phyloP scores from a whole-genome alignment of 2,329 filamentous ascomycete genomes.

The Calonectria multiphialidica region DNA sequence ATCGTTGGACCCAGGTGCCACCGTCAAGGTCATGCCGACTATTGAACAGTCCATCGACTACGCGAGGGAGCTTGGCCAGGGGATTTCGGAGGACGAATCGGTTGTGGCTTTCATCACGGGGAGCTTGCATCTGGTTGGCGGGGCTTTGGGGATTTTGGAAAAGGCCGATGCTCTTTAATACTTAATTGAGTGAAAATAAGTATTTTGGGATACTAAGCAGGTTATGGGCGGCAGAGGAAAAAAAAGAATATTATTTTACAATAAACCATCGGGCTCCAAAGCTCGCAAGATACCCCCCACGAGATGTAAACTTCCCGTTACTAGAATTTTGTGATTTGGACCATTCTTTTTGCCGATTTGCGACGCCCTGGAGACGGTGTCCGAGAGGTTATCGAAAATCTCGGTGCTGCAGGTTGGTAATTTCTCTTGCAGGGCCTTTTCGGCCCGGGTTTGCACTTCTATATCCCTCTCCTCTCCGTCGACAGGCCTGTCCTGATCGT shows the following conservation, averaged over 20 bases:
- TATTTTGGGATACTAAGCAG: not conserved
- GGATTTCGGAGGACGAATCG: slow-evolving; percentile 46
- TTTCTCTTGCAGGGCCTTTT: slow-evolving; percentile 68
- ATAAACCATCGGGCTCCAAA: slow-evolving; percentile 63
- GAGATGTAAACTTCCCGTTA: slow-evolving; percentile 88
- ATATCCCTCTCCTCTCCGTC: slow-evolving; percentile 57
- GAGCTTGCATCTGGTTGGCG: slow-evolving; percentile 73
- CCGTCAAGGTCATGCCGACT: slow-evolving; percentile 61
- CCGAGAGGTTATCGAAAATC: slow-evolving; percentile 77
- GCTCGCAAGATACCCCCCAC: slow-evolving; percentile 84
- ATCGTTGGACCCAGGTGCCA: slow-evolving; percentile 58
- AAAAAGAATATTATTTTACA: slow-evolving; percentile 40
- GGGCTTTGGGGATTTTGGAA: slow-evolving; percentile 63
- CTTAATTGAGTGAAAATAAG: not conserved
- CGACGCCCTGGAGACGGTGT: slow-evolving; percentile 72
- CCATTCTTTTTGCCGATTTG: slow-evolving; percentile 47
- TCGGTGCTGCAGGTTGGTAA: slow-evolving; percentile 60
- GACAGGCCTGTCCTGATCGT: slow-evolving; percentile 57
- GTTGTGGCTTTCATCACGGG: slow-evolving; percentile 69
- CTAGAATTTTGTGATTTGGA: slow-evolving; percentile 71
- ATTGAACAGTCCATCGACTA: slow-evolving; percentile 68
- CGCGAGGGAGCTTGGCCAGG: slow-evolving; percentile 52
- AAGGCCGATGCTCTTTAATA: slow-evolving; percentile 56
- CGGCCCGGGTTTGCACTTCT: slow-evolving; percentile 76
- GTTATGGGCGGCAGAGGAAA: slow-evolving; percentile 9